Percentiles rank a stretch among this genome's conserved stretches.
Evolutionary conservation across 345 rosid species (phyloP).

Genomic region (Bruguiera gymnorhiza): DNA sequence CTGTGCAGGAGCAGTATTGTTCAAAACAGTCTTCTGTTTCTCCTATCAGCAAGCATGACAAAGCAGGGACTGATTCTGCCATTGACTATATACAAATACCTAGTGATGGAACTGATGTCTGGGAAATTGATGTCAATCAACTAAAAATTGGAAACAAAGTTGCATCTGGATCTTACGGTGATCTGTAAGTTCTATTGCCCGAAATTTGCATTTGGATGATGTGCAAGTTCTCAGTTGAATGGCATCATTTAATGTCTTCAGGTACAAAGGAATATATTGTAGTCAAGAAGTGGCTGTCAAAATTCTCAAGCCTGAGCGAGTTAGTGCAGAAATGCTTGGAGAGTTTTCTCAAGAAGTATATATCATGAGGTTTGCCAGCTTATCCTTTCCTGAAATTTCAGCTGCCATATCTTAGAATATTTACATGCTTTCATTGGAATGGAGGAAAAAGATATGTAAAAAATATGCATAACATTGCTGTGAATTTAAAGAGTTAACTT

Average conservation of each 20-base stretch:
- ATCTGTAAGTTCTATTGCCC: conserved; percentile 57
- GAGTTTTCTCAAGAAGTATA: conserved; percentile 96
- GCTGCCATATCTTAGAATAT: not conserved
- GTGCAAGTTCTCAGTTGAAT: conserved; percentile 13
- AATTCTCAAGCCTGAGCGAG: conserved; percentile 79
- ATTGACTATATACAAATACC: conserved; percentile 78
- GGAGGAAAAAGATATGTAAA: not conserved
- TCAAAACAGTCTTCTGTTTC: conserved; percentile 43
- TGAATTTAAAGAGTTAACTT: no score
- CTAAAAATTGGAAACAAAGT: conserved; percentile 69
- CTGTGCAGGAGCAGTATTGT: conserved; percentile 57
- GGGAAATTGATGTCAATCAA: conserved; percentile 86
- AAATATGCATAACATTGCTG: no score
- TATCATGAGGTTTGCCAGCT: conserved; percentile 75
- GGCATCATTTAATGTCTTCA: conserved; percentile 30
- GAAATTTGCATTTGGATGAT: conserved; percentile 7
- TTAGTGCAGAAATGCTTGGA: conserved; percentile 64
- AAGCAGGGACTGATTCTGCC: conserved; percentile 36
- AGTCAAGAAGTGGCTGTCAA: conserved; percentile 98
- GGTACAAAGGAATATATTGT: conserved; percentile 79
- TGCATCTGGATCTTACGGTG: conserved; percentile 86
- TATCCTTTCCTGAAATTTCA: not conserved
- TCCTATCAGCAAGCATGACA: conserved; percentile 37
- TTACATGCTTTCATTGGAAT: not conserved
- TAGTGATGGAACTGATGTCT: conserved; percentile 87